Evolutionary conservation across 2,329 filamentous ascomycete species (phyloP), one percentile per base, ranked within the genome.

Genomic region (Blastomyces parvus): DNA sequence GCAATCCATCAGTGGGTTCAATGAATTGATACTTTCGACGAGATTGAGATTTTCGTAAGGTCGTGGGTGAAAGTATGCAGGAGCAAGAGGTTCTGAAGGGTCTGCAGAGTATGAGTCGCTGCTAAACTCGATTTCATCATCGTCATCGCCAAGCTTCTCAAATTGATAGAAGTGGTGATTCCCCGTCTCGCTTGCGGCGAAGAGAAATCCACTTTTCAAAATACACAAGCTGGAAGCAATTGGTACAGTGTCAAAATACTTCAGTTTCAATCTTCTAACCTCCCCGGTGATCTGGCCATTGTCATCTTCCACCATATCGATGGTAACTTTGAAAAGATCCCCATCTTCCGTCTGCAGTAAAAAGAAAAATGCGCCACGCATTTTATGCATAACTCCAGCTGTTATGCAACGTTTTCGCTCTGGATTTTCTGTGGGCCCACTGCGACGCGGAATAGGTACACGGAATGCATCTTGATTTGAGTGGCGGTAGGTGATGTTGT

Each of bases 91-190:
- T 22, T 88, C 86, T 7, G 81, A 82, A 0, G 89, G 85, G 69
- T 97, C 91, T 0, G 87, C 83, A 0, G 91, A 87, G 67, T 89
- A 96, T 66, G 89, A 82, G 61, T 94, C 90, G 75, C 92, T 97
- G 33, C 81, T 83, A 70, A 92, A 97, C 71, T 96, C 89, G 0
- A 86, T 82, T 74, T 97, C 91, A 1, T 96, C 89, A 66, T 96
- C 91, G 70, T 97, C 93, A 66, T 99, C 94, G 52, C 93, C 95
- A 7, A 99, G 85, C 71, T 96, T 96, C 74, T 97, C 91, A 66
- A 99, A 96, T 73, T 97, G 93, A 75, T 97, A 99, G 69, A 99
- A 91, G 65, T 91, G 86, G 73, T 95, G 90, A 73, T 97, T 94
- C 38, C 95, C 94, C 67, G 89, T 91, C 75, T 99, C 93, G 71